Evolutionary conservation across 352 stramenopile species (phyloP), one percentile per base, ranked within the genome.

Genomic region (Phytophthora tentaculata): DNA sequence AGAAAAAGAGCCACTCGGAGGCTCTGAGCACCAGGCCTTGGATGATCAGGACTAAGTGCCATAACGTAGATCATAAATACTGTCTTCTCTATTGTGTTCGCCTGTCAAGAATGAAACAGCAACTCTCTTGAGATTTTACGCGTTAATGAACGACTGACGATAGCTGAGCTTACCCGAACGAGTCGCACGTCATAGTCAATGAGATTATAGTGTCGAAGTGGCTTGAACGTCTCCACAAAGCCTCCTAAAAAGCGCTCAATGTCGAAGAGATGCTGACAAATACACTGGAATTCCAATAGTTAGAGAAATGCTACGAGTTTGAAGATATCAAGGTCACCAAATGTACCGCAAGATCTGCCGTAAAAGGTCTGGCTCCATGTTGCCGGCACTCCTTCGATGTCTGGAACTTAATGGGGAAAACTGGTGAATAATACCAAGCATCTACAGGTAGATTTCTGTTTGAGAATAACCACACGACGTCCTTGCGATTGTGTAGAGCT

Each of bases 111-210:
- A 57, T 14, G 14, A 43, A 51, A 41, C 17, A 44, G 14, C 17
- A 45, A 45, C 16, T 6, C 39, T 22, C 28, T 45, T 45, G 16
- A 4, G 3, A 24, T 24, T 19, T 19, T 41, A 23, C 39, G 32
- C 5, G 35, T 50, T 26, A 19, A 50, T 50, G 9, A 54, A 26
- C 0, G 5, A 17, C 12, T 44, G 29, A 14, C 47, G 5, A 2
- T 22, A 43, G 17, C 29, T 52, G 35, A 5, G 8, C 69, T 47
- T 71, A 90, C 84, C 43, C 64, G 73, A 66, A 89, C 71, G 43
- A 90, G 67, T 12, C 67, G 71, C 3, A 90, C 41, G 44, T 90
- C 82, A 60, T 92, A 92, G 69, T 91, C 81, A 8, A 88, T 72
- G 23, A 92, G 64, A 41, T 84, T 70, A 49, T 74, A 73, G 6